These are phyloP conservation scores for Penicillium daleae DNA, from an alignment of 495 filamentous ascomycete genomes.

Conservation along the genomic window DNA sequence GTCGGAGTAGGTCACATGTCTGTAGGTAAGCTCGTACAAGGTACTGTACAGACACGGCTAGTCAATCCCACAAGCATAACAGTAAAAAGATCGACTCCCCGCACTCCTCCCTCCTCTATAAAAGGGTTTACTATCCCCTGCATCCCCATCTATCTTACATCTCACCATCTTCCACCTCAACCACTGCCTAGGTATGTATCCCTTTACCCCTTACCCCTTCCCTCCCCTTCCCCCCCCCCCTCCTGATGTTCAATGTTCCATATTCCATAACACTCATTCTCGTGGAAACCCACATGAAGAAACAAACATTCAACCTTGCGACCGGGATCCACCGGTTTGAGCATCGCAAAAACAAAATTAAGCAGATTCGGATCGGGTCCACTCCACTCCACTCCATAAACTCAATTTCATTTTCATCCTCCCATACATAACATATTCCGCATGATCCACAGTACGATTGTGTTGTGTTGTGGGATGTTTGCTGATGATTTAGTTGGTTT, in stretches of 20 bases:
- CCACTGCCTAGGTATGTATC: neutral
- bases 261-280: too few relatives aligned
- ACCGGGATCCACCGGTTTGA: neutral
- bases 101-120: neutral
- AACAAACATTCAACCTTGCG: neutral
- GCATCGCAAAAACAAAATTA: neutral
- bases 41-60: too few relatives aligned
- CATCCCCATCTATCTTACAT: neutral
- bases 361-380: constrained; percentile 9
- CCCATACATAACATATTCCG: too few relatives aligned
- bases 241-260: too few relatives aligned
- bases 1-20: too few relatives aligned
- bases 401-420: neutral
- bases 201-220: neutral
- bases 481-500: neutral
- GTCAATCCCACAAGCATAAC: too few relatives aligned
- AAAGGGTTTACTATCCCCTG: neutral
- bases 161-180: neutral
- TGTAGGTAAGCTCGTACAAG: too few relatives aligned
- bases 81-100: too few relatives aligned
- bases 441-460: too few relatives aligned
- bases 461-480: neutral
- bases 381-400: neutral
- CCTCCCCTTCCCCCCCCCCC: neutral
- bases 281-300: neutral